Evolutionary conservation across 1,284 basidiomycete species (phyloP).

Genomic region (Pascua guehoae): DNA sequence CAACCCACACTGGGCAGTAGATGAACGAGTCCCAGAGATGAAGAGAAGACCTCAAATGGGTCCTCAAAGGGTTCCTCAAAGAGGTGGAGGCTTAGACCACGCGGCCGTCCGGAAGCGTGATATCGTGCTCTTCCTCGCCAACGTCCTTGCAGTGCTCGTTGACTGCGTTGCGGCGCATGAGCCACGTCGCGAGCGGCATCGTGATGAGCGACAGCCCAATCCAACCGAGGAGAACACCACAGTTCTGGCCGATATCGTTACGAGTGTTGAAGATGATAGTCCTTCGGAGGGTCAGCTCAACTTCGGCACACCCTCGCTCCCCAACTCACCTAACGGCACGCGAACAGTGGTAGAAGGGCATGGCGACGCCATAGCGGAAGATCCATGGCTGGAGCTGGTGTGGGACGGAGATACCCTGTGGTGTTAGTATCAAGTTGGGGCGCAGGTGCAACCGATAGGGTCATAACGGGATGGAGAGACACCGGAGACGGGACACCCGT

Average conservation of each 20-base stretch:
- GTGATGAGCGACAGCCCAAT: conserved; percentile 49
- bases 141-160: conserved; percentile 13
- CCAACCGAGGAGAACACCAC: conserved; percentile 56
- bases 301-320: conserved; percentile 11
- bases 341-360: conserved; percentile 69
- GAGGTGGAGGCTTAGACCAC: not conserved
- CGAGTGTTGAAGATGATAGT: conserved; percentile 66
- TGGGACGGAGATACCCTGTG: conserved; percentile 49
- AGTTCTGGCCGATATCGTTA: conserved; percentile 55
- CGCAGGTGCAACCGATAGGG: too few species aligned
- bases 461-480: too few species aligned
- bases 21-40: too few species aligned
- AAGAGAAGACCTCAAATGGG: too few species aligned
- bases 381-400: conserved; percentile 65
- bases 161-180: conserved; percentile 44
- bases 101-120: conserved; percentile 6
- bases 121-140: conserved; percentile 9
- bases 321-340: not conserved
- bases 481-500: too few species aligned
- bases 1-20: too few species aligned
- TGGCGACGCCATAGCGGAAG: conserved; percentile 57
- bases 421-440: too few species aligned
- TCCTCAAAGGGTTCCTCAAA: too few species aligned
- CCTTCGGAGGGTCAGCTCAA: conserved; percentile 43
- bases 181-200: conserved; percentile 50